Evolutionary conservation across 352 stramenopile genomes (phyloP), one percentile per base, ranked within the genome.

Genomic region (Phytophthora pinifolia): DNA sequence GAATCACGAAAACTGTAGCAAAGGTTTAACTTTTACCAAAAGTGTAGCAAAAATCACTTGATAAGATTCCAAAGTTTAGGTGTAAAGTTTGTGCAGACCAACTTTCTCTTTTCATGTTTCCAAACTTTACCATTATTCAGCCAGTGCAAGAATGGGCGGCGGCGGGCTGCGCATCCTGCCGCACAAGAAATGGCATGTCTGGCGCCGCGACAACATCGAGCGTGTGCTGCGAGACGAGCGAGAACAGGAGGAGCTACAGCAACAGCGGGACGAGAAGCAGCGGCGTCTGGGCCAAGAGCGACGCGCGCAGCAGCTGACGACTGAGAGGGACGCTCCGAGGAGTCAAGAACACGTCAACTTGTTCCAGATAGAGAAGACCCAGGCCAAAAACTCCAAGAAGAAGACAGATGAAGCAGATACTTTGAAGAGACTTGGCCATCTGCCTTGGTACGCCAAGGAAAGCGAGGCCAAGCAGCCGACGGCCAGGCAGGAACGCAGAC

Each of bases 171-270:
- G 74, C 18, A 81, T 89, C 45, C 62, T 89, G 7, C 71, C 71
- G 6, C 79, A 89, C 49, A 94, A 94, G 72, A 88, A 79, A 46
- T 94, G 84, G 84, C 82, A 94, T 57, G 84, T 94, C 22, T 94
- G 84, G 84, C 79, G 79, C 8, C 74, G 82, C 14, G 82, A 92
- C 42, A 91, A 91, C 67, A 86, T 91, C 42, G 82, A 92, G 61
- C 82, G 81, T 38, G 82, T 92, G 55, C 46, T 72, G 22, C 69
- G 76, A 9, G 82, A 94, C 53, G 83, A 93, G 65, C 76, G 86
- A 13, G 47, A 69, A 46, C 52, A 81, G 34, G 65, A 75, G 29
- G 37, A 67, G 39, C 29, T 67, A 29, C 47, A 67, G 12, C 65
- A 62, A n/a, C 30, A 33, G 10, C 14, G 45, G 7, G 44, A 59